A percentile compares a stretch with the other conserved stretches of the same genome.
Evolutionary conservation across 176 grass and related monocot species (phyloP).

Genomic region (Otatea glauca): DNA sequence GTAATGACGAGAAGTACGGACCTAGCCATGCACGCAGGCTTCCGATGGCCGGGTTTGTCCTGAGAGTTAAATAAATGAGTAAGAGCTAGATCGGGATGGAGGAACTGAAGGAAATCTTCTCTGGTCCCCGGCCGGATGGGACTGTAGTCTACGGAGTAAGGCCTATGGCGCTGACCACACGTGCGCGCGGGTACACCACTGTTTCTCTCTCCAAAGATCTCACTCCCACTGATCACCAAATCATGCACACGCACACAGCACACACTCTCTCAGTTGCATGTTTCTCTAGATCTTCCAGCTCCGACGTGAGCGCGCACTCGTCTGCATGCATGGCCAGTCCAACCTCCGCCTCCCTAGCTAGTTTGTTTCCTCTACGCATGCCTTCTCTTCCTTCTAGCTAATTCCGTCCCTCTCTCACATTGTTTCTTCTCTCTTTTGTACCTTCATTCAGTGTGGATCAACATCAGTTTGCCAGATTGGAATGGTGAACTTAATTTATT

Average conservation of each 20-base stretch:
- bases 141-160: constrained; percentile 15
- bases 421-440: not conserved
- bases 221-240: constrained; percentile 18
- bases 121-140: constrained; percentile 64
- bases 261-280: not conserved
- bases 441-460: not conserved
- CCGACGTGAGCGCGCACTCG: constrained; percentile 9
- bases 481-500: not conserved
- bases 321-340: constrained; percentile 36
- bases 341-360: not conserved
- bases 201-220: constrained; percentile 35
- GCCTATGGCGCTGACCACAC: constrained; percentile 57
- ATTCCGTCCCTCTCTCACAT: not conserved
- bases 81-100: not conserved
- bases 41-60: not conserved
- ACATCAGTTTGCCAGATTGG: not conserved
- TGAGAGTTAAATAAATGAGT: constrained; percentile 40
- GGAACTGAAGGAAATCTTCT: constrained; percentile 38
- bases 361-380: not conserved
- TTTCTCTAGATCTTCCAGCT: not conserved
- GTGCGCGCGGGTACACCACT: constrained; percentile 35
- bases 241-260: not conserved
- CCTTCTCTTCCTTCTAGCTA: constrained; percentile 10
- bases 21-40: constrained; percentile 24
- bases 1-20: constrained; percentile 18